Evolutionary conservation across 805 yeast genomes (phyloP).

Genomic region (Kodamaea jinghongensis): DNA sequence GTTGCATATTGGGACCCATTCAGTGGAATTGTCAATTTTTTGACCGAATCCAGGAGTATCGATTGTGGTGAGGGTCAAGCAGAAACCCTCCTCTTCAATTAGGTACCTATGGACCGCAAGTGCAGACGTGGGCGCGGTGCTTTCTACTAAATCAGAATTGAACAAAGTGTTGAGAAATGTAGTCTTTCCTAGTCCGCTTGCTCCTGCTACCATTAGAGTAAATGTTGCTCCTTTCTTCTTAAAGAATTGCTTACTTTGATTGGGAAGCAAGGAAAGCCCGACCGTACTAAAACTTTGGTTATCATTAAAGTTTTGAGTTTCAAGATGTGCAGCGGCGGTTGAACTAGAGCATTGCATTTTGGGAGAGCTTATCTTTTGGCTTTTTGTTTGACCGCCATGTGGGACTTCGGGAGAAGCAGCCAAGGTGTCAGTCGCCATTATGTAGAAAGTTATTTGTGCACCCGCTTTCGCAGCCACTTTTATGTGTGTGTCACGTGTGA

Average conservation of each 20-base stretch:
- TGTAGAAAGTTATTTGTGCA: no score
- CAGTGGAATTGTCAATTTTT: constrained; percentile 49
- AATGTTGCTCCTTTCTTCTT: constrained; percentile 32
- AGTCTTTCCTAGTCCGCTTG: constrained; percentile 24
- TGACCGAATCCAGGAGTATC: constrained; percentile 63
- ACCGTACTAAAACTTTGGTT: no score
- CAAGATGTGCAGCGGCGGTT: not conserved
- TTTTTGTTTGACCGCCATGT: no score
- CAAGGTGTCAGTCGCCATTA: no score
- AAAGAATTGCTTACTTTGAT: constrained; percentile 24
- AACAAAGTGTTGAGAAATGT: constrained; percentile 26
- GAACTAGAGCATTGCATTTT: no score
- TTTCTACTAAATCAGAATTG: constrained; percentile 15
- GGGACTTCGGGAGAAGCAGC: no score
- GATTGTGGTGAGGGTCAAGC: constrained; percentile 19
- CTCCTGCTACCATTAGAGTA: constrained; percentile 39
- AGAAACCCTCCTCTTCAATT: constrained; percentile 19
- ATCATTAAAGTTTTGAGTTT: no score
- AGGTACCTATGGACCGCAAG: constrained; percentile 9
- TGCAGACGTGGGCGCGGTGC: not conserved
- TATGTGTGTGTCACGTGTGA: no score
- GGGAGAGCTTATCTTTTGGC: no score
- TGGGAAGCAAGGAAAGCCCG: constrained; percentile 29
- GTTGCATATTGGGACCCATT: constrained; percentile 49
- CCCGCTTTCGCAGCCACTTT: no score